Percentiles rank a stretch among this genome's conserved stretches.
Conservation (phyloP, 1,284 basidiomycete genomes). For the Takashimella tepidaria region DNA sequence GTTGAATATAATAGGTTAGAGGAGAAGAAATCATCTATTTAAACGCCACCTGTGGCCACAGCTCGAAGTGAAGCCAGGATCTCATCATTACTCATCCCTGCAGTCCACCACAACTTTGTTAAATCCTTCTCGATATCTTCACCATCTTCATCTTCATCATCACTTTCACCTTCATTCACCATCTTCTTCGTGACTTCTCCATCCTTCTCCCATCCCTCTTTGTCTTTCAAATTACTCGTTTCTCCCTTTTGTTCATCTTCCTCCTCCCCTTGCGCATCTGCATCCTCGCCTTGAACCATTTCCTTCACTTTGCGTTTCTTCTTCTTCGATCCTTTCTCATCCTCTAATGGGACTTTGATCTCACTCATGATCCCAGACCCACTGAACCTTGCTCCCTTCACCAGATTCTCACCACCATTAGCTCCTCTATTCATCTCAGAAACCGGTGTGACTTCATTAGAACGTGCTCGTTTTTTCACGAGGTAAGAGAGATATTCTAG, state of each 20-base stretch:
- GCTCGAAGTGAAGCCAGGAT: constrained; percentile 18
- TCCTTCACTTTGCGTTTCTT: constrained; percentile 6
- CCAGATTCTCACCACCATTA: neutral
- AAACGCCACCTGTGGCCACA: neutral
- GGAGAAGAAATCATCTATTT: too few species aligned
- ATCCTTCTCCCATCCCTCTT: neutral
- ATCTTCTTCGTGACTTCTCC: neutral
- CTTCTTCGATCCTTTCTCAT: too few species aligned
- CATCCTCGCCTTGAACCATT: constrained; percentile 1
- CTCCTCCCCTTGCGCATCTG: neutral
- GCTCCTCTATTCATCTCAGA: neutral
- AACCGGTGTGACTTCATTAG: too few species aligned
- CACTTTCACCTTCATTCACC: neutral
- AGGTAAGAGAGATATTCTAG: constrained; percentile 42
- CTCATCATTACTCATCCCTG: constrained; percentile 25
- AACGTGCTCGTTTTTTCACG: constrained; percentile 30
- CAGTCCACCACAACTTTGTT: constrained; percentile 27
- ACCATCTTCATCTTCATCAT: constrained; percentile 5
- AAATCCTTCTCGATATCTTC: constrained; percentile 7
- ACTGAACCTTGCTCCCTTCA: too few species aligned
- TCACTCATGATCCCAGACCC: too few species aligned
- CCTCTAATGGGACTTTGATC: too few species aligned
- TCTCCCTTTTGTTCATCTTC: too few species aligned
- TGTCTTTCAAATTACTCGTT: too few species aligned
- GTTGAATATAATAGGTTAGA: too few species aligned